Conservation (phyloP, 148 eudicot genomes). For the Rhododendron simsii region DNA sequence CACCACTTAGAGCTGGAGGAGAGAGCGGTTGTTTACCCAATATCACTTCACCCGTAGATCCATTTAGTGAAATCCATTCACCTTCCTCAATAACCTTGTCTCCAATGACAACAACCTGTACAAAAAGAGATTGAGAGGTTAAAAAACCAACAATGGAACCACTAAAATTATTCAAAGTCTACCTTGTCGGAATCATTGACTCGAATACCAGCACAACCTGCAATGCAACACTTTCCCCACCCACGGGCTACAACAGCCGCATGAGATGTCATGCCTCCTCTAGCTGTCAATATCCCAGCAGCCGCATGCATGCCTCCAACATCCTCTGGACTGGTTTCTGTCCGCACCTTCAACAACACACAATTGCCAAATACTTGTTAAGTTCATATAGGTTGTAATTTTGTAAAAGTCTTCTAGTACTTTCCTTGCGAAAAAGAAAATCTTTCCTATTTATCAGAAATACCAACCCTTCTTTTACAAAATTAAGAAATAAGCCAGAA, state of each 20-base stretch:
- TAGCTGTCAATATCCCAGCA: slow-evolving; percentile 83
- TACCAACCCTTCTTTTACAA: not conserved
- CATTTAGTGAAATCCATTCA: slow-evolving; percentile 92
- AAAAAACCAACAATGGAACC: not conserved
- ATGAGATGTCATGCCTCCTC: slow-evolving; percentile 99
- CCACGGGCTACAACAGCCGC: slow-evolving; percentile 99
- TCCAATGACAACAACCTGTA: slow-evolving; percentile 56
- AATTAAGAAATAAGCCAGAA: too few relatives aligned
- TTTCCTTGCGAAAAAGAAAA: not conserved
- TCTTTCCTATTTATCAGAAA: not conserved
- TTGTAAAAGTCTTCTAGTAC: not conserved
- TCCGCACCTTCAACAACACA: slow-evolving; percentile 54
- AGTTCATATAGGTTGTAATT: not conserved
- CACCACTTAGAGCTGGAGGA: slow-evolving; percentile 87
- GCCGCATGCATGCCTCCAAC: slow-evolving; percentile 99
- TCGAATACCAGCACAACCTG: slow-evolving; percentile 90
- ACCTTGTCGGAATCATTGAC: slow-evolving; percentile 82
- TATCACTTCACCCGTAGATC: slow-evolving; percentile 93
- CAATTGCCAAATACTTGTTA: not conserved
- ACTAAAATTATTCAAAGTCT: not conserved
- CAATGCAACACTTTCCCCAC: slow-evolving; percentile 96
- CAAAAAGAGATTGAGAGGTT: not conserved
- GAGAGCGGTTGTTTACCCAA: slow-evolving; percentile 77
- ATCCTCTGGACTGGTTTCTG: slow-evolving; percentile 97
- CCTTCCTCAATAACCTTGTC: slow-evolving; percentile 62